These are phyloP conservation scores for Salvia rosmarinus DNA, from an alignment of 257 asterid species.

Conservation along the genomic window DNA sequence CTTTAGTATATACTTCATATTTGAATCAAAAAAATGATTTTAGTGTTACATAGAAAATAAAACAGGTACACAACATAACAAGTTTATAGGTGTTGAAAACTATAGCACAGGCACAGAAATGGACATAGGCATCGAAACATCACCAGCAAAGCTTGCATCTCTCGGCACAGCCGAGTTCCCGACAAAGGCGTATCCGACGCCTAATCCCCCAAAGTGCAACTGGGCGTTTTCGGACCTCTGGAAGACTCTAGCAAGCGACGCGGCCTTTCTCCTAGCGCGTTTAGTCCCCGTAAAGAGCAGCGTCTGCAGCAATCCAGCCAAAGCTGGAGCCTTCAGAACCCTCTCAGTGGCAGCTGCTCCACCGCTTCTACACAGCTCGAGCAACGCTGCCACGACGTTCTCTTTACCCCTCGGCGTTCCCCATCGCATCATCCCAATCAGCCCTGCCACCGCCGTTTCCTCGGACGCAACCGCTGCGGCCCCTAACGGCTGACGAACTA, in stretches of 20 bases:
- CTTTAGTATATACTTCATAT: constrained; percentile 10
- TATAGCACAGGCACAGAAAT: constrained; percentile 46
- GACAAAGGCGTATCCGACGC: constrained; percentile 65
- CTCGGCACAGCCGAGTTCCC: constrained; percentile 53
- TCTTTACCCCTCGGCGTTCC: constrained; percentile 85
- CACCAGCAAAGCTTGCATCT: constrained; percentile 63
- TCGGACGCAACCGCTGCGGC: constrained; percentile 74
- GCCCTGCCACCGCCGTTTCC: constrained; percentile 62
- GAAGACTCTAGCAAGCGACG: constrained; percentile 80
- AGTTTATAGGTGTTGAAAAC: not conserved
- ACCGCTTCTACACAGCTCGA: constrained; percentile 76
- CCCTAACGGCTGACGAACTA: constrained; percentile 73
- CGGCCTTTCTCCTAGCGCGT: constrained; percentile 88
- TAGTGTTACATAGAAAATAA: constrained; percentile 24
- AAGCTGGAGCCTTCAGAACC: constrained; percentile 77
- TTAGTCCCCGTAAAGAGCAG: constrained; percentile 82
- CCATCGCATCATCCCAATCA: constrained; percentile 70
- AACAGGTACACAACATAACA: constrained; percentile 3
- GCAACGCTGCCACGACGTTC: constrained; percentile 83
- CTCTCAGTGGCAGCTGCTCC: constrained; percentile 68
- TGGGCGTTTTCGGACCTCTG: constrained; percentile 66
- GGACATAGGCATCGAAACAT: constrained; percentile 57
- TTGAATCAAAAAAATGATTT: constrained; percentile 30
- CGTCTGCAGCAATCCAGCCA: constrained; percentile 69
- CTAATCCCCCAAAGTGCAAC: constrained; percentile 60